A percentile compares a stretch with the other conserved stretches of the same genome.
These are phyloP conservation scores for Gloeopeniophorella convolvens DNA, from an alignment of 768 basidiomycete species.

Conservation along the genomic window DNA sequence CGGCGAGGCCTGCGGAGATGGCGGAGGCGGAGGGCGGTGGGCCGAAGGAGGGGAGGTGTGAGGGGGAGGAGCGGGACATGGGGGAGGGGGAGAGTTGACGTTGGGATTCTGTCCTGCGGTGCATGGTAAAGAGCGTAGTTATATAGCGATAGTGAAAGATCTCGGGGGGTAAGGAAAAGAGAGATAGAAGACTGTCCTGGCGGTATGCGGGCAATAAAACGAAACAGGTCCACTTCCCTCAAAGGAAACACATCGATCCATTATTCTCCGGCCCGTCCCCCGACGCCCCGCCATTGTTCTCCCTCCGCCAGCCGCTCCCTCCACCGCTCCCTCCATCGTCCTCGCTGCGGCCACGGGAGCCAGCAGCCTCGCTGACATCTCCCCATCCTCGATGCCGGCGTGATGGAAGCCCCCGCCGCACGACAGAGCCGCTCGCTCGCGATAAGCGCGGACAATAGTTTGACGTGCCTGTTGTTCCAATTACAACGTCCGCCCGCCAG, in stretches of 20 bases:
- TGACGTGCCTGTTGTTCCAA: too few relatives aligned
- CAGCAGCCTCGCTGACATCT: too few relatives aligned
- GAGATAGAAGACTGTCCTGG: background rate
- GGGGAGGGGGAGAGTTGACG: conserved; percentile 4
- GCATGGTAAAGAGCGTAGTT: conserved; percentile 13
- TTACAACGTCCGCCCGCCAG: too few relatives aligned
- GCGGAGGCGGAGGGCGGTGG: background rate
- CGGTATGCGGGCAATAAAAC: background rate
- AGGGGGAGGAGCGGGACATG: background rate
- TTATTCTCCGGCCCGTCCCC: too few relatives aligned
- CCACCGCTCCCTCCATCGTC: too few relatives aligned
- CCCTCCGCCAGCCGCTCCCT: background rate
- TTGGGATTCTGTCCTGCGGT: conserved; percentile 15
- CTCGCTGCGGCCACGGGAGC: too few relatives aligned
- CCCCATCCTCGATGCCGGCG: too few relatives aligned
- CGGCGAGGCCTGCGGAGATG: conserved; percentile 1
- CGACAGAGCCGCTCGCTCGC: too few relatives aligned
- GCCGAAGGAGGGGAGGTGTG: background rate
- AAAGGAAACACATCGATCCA: too few relatives aligned
- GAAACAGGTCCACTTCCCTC: background rate
- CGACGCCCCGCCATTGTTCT: background rate
- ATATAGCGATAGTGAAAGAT: conserved; percentile 15
- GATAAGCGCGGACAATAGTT: too few relatives aligned
- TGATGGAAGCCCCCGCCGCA: too few relatives aligned
- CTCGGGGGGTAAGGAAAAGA: background rate